Evolutionary conservation across 495 filamentous ascomycete genomes (phyloP).

Genomic region (Penicillium atrosanguineum): DNA sequence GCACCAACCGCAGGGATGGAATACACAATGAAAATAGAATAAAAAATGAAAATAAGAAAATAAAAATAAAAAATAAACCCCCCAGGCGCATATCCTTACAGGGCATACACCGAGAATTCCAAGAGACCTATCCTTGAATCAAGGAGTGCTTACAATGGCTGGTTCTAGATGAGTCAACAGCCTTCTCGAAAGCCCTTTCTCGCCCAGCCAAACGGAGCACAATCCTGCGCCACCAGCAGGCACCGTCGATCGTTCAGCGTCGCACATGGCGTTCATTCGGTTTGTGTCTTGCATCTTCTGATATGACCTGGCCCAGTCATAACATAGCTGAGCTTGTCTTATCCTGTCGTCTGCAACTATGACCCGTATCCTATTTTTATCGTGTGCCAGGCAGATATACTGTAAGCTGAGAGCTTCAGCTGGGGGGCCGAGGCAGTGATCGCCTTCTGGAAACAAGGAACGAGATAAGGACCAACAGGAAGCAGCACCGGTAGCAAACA

Average conservation of each 20-base stretch:
- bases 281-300: conserved; percentile 9
- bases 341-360: no score
- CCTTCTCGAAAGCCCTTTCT: conserved; percentile 23
- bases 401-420: neutral
- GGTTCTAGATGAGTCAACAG: conserved; percentile 22
- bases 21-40: conserved; percentile 8
- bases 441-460: neutral
- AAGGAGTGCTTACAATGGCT: conserved; percentile 7
- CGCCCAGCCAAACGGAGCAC: conserved; percentile 12
- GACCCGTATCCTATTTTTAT: no score
- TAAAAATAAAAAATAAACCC: no score
- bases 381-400: neutral
- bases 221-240: conserved; percentile 24
- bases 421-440: neutral
- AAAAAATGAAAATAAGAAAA: no score
- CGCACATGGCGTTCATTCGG: conserved; percentile 21
- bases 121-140: conserved; percentile 18
- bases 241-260: conserved; percentile 27
- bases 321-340: no score
- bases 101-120: conserved; percentile 17
- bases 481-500: neutral
- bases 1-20: conserved; percentile 29
- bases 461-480: neutral
- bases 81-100: conserved; percentile 21
- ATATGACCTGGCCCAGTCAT: neutral